These are phyloP conservation scores for Annona cherimola DNA, from an alignment of 164 flowering plant genomes.

Conservation along the genomic window DNA sequence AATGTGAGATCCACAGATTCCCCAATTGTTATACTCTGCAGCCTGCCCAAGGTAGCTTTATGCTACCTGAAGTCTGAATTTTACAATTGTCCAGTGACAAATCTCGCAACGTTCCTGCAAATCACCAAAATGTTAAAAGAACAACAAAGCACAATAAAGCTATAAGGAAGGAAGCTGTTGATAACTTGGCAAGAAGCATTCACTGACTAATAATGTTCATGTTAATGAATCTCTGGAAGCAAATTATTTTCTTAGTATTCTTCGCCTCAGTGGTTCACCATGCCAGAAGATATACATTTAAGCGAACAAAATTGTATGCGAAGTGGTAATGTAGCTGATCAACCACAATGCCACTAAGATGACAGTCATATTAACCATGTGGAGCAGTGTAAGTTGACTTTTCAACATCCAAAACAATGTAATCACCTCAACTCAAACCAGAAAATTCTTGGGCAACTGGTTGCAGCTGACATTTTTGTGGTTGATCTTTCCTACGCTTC, in stretches of 20 bases:
- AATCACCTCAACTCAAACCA: no score
- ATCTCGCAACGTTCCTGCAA: neutral
- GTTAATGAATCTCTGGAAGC: no score
- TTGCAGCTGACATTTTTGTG: no score
- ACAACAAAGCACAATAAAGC: no score
- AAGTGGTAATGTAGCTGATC: neutral
- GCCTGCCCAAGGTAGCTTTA: neutral
- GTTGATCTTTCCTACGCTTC: no score
- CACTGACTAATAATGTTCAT: no score
- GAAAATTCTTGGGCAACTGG: no score
- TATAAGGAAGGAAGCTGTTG: no score
- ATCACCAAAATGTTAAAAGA: no score
- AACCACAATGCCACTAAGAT: neutral
- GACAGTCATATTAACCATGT: neutral
- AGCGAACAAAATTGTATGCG: neutral
- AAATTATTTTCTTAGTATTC: neutral
- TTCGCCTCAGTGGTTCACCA: neutral
- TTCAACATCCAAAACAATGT: neutral
- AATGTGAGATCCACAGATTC: neutral
- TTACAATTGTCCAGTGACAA: neutral
- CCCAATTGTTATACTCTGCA: neutral
- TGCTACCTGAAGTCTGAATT: neutral
- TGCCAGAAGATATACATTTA: neutral
- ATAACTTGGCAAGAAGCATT: no score
- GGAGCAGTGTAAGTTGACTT: neutral